These are phyloP conservation scores for Acorus gramineus DNA, from an alignment of 106 monocot species.

Conservation along the genomic window DNA sequence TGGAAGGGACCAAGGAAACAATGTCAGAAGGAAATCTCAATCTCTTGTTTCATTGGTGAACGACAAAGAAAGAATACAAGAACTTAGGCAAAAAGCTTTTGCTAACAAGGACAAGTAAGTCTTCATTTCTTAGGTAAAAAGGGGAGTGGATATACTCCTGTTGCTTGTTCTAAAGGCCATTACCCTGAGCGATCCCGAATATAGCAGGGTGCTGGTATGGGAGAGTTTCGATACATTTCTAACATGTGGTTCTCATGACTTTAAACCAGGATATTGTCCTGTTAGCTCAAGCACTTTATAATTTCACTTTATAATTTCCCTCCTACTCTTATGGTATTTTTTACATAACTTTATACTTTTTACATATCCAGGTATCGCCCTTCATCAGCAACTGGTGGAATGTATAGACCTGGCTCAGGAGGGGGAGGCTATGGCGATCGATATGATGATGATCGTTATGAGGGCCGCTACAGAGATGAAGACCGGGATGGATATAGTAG, in stretches of 20 bases:
- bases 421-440: slow-evolving; percentile 52
- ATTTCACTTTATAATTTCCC: too few relatives aligned
- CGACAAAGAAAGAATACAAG: slow-evolving; percentile 85
- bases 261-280: too few relatives aligned
- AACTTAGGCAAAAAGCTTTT: slow-evolving; percentile 71
- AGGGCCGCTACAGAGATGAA: slow-evolving; percentile 46
- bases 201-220: too few relatives aligned
- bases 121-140: neutral
- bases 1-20: slow-evolving; percentile 83
- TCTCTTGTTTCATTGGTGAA: slow-evolving; percentile 76
- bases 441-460: slow-evolving; percentile 56
- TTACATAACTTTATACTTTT: neutral
- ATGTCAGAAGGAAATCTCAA: slow-evolving; percentile 87
- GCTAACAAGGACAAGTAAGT: slow-evolving; percentile 75
- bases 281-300: too few relatives aligned
- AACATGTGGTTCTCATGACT: too few relatives aligned
- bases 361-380: slow-evolving; percentile 27
- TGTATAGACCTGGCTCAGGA: slow-evolving; percentile 33
- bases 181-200: too few relatives aligned
- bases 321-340: too few relatives aligned
- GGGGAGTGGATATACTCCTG: too few relatives aligned
- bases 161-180: too few relatives aligned
- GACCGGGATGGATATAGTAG: slow-evolving; percentile 54
- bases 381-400: slow-evolving; percentile 27
- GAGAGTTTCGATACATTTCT: too few relatives aligned